phyloP scores from a whole-genome alignment of 2,329 filamentous ascomycete species.

The Trichoderma asperellum region DNA sequence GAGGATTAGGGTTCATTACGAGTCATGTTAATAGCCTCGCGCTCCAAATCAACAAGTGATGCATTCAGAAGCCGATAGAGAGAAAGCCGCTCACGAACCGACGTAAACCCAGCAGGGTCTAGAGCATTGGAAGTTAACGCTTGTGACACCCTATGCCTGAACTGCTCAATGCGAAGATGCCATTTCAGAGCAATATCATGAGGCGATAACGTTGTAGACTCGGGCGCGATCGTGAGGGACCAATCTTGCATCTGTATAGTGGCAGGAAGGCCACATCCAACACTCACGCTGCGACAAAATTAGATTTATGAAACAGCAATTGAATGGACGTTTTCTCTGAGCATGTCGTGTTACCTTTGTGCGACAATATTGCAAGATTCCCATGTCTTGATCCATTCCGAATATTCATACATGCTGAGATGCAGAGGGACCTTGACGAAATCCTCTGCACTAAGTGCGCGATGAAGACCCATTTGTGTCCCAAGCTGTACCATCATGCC shows the following conservation, averaged over 20 bases:
- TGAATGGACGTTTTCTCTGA: not conserved
- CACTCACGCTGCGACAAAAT: conserved; percentile 3
- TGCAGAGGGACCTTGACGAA: conserved; percentile 22
- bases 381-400: conserved; percentile 21
- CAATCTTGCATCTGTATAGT: conserved; percentile 24
- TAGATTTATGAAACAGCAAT: not conserved
- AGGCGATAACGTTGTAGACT: conserved; percentile 9
- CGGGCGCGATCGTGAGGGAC: conserved; percentile 20
- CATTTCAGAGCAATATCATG: conserved; percentile 16
- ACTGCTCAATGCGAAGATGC: conserved; percentile 25
- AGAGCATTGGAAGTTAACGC: conserved; percentile 17
- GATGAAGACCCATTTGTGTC: conserved; percentile 17
- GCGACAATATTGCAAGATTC: conserved; percentile 23
- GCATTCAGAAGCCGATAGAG: conserved; percentile 20
- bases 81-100: conserved; percentile 16
- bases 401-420: conserved; percentile 20
- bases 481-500: conserved; percentile 25
- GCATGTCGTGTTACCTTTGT: not conserved
- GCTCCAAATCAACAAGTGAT: conserved; percentile 16
- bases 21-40: conserved; percentile 20
- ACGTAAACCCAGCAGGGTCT: conserved; percentile 19
- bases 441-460: conserved; percentile 15
- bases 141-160: conserved; percentile 17
- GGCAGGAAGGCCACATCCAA: conserved; percentile 19
- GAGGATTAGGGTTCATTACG: not conserved